phyloP scores from a whole-genome alignment of 2,329 filamentous ascomycete species.

The Geosmithia flava region DNA sequence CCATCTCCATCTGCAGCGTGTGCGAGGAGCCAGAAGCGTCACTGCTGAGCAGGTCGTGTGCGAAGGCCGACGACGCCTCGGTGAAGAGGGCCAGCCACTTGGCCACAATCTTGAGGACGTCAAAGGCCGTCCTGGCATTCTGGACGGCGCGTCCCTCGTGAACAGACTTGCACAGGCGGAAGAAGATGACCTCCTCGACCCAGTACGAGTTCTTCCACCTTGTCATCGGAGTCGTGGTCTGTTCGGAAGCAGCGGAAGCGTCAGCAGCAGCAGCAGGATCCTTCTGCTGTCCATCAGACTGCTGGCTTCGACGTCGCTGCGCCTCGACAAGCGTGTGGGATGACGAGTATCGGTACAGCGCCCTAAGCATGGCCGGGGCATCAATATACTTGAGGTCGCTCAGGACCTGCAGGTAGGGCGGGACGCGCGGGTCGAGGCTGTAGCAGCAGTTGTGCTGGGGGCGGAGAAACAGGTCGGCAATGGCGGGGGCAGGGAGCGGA shows the following conservation, averaged over 20 bases:
- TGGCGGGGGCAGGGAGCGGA: constrained; percentile 33
- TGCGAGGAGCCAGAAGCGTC: constrained; percentile 15
- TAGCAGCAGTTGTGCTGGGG: constrained; percentile 34
- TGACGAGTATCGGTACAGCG: constrained; percentile 45
- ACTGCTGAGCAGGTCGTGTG: constrained; percentile 28
- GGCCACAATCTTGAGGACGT: constrained; percentile 35
- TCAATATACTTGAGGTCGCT: constrained; percentile 38
- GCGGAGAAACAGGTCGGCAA: constrained; percentile 47
- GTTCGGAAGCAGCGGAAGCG: background rate
- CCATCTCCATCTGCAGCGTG: constrained; percentile 39
- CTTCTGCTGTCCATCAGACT: background rate
- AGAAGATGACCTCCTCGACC: constrained; percentile 83
- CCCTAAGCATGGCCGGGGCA: constrained; percentile 39
- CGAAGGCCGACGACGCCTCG: constrained; percentile 33
- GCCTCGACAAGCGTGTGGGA: constrained; percentile 23
- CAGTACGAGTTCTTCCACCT: constrained; percentile 46
- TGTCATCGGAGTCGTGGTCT: constrained; percentile 7
- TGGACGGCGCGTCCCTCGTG: constrained; percentile 38
- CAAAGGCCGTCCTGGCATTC: constrained; percentile 32
- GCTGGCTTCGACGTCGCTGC: constrained; percentile 6
- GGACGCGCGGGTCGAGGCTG: constrained; percentile 45
- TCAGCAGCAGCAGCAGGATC: background rate
- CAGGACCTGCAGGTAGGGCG: constrained; percentile 46
- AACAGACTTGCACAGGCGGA: constrained; percentile 83
- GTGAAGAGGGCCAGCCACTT: constrained; percentile 49